Base-by-base conservation (phyloP, 176 grass and related monocot genomes). In the Rhipidocladum racemiflorum region DNA sequence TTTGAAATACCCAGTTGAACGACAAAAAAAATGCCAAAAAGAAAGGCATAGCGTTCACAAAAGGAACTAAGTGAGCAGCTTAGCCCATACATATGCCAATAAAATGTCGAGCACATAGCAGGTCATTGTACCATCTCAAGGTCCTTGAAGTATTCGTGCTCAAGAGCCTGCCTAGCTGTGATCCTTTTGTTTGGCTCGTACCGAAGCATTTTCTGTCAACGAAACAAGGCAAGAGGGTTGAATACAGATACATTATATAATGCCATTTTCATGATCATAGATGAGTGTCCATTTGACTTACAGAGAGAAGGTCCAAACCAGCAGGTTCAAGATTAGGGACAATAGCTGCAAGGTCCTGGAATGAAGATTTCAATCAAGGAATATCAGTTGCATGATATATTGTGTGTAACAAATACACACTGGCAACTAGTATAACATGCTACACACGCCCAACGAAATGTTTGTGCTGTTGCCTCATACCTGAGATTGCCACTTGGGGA, bases 71-170 rank as follows among this genome's bases (percentile, higher is more conserved):
- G 70, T 6, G 61, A 76, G 83, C 36, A n/a, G 46, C 82, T 76
- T 63, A 72, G 70, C 55, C 80, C 75, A 72, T 88, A 92, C 56
- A 89, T 56, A 79, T 68, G 80, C 35, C 40, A 74, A 80, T 40
- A 65, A 62, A 86, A 81, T 63, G 54, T 30, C 9, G 13, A 72
- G 23, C 56, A 77, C 72, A 82, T 64, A 79, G 20, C 75, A 40
- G 48, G 6, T 97, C 81, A 97, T 61, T 86, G 86, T 66, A 89
- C 86, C 81, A 87, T 73, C 70, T 89, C 88, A 43, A 97, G 82
- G 63, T 91, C 94, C 83, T 93, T 97, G 80, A 97, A 97, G 87
- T 93, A 97, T n/a, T 97, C 94, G 1, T 97, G 91, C 84, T 97
- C 84, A 21, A 97, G 86, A 54, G 94, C 91, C 68, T 93, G 86